Evolutionary conservation across 2,329 filamentous ascomycete species (phyloP), one percentile per base, ranked within the genome.

Genomic region (Xylariaceae sp.): DNA sequence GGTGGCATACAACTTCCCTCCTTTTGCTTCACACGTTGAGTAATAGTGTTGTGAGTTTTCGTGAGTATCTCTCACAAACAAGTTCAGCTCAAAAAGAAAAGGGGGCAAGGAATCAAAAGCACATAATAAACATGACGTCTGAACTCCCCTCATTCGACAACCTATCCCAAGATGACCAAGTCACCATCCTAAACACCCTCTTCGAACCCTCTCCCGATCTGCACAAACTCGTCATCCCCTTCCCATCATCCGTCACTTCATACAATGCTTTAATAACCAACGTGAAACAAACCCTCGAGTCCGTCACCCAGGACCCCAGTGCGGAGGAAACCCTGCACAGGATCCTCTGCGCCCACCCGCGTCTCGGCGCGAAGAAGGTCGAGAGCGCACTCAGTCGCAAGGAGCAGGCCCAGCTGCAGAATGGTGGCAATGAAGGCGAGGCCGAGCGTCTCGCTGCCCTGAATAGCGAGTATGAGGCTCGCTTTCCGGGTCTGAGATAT

Each of bases 161-260:
- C 9, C 2, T 30, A 23, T 15, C 49, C 34, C 11, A 23, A 35
- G 18, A 15, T 8, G 34, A 76, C 81, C 58, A 79, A 78, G 44
- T 70, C 74, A 17, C 23, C 3, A 77, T 86, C 53, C 82, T 96
- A 53, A 89, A 95, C 74, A 80, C 86, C 2, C 86, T 96, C 60
- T 96, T 97, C 74, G 92, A 97, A 72, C 89, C 90, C 13, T 92
- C 88, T 56, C 77, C 82, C 0, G 83, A 87, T 54, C 84, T 97
- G 1, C 90, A 93, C 73, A 78, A 81, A 72, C 23, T 59, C 71
- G 5, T 49, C 47, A 2, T 51, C 53, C 4, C 23, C 30, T 2
- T 50, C 13, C 2, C 3, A 15, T 4, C 23, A 30, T 6, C 30
- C 23, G 13, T 13, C 8, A 11, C 34, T 8, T 51, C 49, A 4